Evolutionary conservation across 805 yeast genomes (phyloP).

Genomic region (Candida boidinii): DNA sequence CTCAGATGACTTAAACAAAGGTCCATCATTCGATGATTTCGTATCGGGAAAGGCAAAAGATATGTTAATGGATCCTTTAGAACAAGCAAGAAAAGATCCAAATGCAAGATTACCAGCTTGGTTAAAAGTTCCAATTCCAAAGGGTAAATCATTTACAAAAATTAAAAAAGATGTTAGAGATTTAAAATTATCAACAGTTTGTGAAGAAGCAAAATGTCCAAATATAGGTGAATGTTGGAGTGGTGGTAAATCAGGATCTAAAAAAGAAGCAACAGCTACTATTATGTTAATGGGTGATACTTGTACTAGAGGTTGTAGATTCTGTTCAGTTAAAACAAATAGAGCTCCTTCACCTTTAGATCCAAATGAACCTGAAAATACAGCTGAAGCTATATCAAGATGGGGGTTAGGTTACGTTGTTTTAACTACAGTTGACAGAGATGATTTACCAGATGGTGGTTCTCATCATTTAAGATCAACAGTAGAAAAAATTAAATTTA

Average conservation of each 20-base stretch:
- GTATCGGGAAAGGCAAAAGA: constrained; percentile 72
- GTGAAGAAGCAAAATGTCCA: constrained; percentile 99
- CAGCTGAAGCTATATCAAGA: constrained; percentile 93
- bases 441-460: constrained; percentile 90
- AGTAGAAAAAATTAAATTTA: constrained; percentile 71
- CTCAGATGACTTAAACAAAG: constrained; percentile 62
- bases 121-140: constrained; percentile 96
- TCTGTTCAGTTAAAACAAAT: constrained; percentile 93
- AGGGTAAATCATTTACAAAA: constrained; percentile 75
- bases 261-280: constrained; percentile 96
- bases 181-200: constrained; percentile 84
- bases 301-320: constrained; percentile 98
- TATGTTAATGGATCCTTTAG: constrained; percentile 64
- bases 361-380: constrained; percentile 94
- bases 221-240: constrained; percentile 99
- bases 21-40: constrained; percentile 93
- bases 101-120: constrained; percentile 78
- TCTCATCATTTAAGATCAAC: constrained; percentile 86
- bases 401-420: constrained; percentile 99
- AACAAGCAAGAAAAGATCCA: constrained; percentile 59
- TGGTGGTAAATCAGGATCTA: constrained; percentile 79
- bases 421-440: constrained; percentile 94
- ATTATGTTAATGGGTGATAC: constrained; percentile 98
- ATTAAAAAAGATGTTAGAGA: constrained; percentile 84
- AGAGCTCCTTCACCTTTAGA: constrained; percentile 84